Evolutionary conservation across 345 rosid genomes (phyloP).

Genomic region (Linum usitatissimum): DNA sequence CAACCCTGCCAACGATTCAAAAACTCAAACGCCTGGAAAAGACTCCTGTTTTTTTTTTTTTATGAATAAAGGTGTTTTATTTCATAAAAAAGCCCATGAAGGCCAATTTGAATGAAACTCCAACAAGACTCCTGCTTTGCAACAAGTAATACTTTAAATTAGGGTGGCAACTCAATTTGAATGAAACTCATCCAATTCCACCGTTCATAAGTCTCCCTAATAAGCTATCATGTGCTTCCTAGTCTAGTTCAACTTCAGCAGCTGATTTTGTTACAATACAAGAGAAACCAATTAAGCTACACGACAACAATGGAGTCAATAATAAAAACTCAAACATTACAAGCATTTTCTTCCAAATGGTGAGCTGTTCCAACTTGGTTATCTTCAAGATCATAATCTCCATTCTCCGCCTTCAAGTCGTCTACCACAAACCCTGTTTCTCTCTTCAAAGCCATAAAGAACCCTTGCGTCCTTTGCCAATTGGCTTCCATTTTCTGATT

Average conservation of each 20-base stretch:
- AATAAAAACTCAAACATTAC: constrained; percentile 19
- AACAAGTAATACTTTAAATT: constrained; percentile 10
- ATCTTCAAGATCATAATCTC: not conserved
- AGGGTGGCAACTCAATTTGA: too few relatives aligned
- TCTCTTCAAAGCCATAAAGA: constrained; percentile 30
- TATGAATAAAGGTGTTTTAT: too few relatives aligned
- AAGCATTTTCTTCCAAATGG: constrained; percentile 19
- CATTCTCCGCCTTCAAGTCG: constrained; percentile 7
- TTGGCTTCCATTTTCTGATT: constrained; percentile 88
- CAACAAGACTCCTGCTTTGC: constrained; percentile 58
- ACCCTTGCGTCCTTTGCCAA: constrained; percentile 53
- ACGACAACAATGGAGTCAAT: too few relatives aligned
- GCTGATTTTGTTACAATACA: too few relatives aligned
- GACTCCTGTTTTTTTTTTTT: constrained; percentile 67
- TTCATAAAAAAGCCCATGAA: too few relatives aligned
- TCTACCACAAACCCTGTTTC: constrained; percentile 26
- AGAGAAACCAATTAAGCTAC: too few relatives aligned
- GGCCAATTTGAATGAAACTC: too few relatives aligned
- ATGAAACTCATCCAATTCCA: too few relatives aligned
- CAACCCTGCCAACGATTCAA: constrained; percentile 67
- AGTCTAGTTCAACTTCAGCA: too few relatives aligned
- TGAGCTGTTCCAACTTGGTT: constrained; percentile 11
- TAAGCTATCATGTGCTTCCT: too few relatives aligned
- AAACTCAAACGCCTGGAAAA: constrained; percentile 47
- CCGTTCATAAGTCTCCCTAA: too few relatives aligned